Conservation (phyloP, 2,329 filamentous ascomycete genomes). For the Alternaria atra region DNA sequence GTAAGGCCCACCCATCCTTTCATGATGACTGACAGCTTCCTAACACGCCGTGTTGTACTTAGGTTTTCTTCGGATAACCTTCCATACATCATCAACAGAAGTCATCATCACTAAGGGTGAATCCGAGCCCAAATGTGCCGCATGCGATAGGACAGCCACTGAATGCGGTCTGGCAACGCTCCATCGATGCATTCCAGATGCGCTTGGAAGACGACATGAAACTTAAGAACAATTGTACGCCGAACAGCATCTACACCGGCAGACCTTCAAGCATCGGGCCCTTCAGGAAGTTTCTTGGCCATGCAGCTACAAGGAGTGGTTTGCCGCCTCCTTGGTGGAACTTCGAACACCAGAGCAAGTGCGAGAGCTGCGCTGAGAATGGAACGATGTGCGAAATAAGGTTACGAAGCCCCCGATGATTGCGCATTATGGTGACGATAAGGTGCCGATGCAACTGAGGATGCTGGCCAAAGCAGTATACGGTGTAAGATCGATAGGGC, state of each 20-base stretch:
- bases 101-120: not conserved
- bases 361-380: conserved; percentile 30
- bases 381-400: conserved; percentile 23
- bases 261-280: conserved; percentile 20
- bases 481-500: conserved; percentile 23
- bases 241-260: conserved; percentile 29
- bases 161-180: conserved; percentile 19
- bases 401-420: conserved; percentile 30
- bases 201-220: conserved; percentile 33
- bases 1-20: too few relatives aligned
- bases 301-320: conserved; percentile 3
- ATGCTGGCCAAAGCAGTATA: conserved; percentile 37
- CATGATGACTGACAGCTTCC: too few relatives aligned
- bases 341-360: conserved; percentile 27
- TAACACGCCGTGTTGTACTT: too few relatives aligned
- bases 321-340: conserved; percentile 40
- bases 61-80: not conserved
- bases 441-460: conserved; percentile 39
- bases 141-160: conserved; percentile 29
- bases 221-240: conserved; percentile 19
- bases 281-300: conserved; percentile 32
- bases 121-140: conserved; percentile 11
- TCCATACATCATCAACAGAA: not conserved
- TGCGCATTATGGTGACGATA: conserved; percentile 31
- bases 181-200: conserved; percentile 41